Evolutionary conservation across 1,139 yeast genomes (phyloP), one percentile per base, ranked within the genome.

Genomic region (Arxiozyma bovina): DNA sequence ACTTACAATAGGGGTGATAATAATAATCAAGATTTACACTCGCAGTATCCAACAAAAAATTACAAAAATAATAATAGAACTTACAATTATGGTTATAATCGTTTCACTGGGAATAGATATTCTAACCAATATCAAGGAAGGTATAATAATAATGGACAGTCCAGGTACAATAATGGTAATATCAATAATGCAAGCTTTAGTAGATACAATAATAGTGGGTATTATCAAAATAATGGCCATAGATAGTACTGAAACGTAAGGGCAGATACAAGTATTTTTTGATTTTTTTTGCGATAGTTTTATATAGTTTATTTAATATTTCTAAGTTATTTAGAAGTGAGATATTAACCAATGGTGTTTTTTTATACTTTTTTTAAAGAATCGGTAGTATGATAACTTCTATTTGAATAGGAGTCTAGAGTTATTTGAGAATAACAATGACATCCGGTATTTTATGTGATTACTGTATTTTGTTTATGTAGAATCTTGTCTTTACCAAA

Each of bases 1-100:
- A 20, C 27, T 7, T 21, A 54, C 21, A 57, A 57, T 45, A 43
- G 46, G 2, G 15, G 46, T 43, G 9, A 43, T 18, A 23, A 43
- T 41, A 21, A 40, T 20, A 40, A 12, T 21, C 41, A 40, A 15
- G 38, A 25, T 23, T 22, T 21, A 2, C 15, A 42, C 4, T 25
- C 25, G 12, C 27, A 38, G 25, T 21, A 42, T 25, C 21, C 27
- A n/a, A 30, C 27, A 6, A 30, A n/a, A 25, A 15, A 25, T 25
- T 34, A 50, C 30, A 41, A 22, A 17, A 20, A 42, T 38, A 23
- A 30, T 21, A 45, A 30, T 27, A 34, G 40, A 34, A 50, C 45
- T 45, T 49, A 38, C n/a, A 20, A 21, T 12, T 17, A 40, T 40
- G 25, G 30, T 22, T 22, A 38, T 42, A 49, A 43, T 22, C 27